These are phyloP conservation scores for Trichoderma afroharzianum DNA, from an alignment of 2,329 filamentous ascomycete genomes.

Conservation along the genomic window DNA sequence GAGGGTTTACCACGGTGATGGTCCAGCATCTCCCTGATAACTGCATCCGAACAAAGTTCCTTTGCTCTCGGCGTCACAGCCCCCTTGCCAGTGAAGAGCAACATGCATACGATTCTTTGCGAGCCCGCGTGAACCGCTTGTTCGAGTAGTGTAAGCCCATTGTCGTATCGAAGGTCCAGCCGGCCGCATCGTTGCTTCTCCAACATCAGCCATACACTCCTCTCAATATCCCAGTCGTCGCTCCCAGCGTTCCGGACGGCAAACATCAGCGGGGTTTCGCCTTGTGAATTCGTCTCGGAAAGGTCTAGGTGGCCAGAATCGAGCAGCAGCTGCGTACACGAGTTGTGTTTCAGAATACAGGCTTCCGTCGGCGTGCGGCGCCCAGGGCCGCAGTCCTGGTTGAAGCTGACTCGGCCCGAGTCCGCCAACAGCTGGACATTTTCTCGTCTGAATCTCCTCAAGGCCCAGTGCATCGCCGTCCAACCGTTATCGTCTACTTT, in stretches of 20 bases:
- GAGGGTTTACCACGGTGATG: neutral
- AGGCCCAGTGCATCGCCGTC: neutral
- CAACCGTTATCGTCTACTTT: neutral
- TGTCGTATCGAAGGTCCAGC: neutral
- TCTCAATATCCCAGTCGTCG: neutral
- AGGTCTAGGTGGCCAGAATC: neutral
- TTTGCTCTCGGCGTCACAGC: neutral
- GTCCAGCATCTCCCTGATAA: neutral
- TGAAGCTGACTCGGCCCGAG: neutral
- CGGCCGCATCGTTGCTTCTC: neutral
- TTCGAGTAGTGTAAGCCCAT: neutral
- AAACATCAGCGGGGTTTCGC: neutral
- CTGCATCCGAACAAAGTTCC: neutral
- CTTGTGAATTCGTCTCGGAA: neutral
- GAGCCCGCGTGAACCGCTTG: neutral
- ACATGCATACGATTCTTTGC: neutral
- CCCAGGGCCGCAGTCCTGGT: neutral
- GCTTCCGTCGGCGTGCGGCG: neutral
- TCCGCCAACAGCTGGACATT: neutral
- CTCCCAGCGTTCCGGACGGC: neutral
- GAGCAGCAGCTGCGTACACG: neutral
- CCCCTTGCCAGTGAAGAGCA: neutral
- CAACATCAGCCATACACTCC: neutral
- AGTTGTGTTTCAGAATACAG: neutral
- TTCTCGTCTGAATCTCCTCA: neutral